A percentile compares a stretch with the other conserved stretches of the same genome.
Evolutionary conservation across 495 filamentous ascomycete genomes (phyloP).

Genomic region (Hypomontagnella submonticulosa): DNA sequence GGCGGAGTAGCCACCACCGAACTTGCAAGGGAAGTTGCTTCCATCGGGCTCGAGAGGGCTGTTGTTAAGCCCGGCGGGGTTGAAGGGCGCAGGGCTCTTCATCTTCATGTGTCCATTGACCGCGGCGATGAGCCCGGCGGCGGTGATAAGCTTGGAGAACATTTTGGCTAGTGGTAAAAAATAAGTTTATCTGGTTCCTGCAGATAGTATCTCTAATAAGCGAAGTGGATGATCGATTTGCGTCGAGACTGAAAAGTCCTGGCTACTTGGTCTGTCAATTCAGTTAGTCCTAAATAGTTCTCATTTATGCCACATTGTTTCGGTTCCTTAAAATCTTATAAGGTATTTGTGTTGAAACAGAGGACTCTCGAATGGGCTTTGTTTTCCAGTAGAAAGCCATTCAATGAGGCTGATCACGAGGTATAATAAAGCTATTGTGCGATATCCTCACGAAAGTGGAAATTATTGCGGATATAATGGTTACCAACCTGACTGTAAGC

Average conservation of each 20-base stretch:
- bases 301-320: conserved; percentile 10
- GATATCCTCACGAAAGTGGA: conserved; percentile 6
- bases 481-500: conserved; percentile 37
- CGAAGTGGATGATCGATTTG: conserved; percentile 42
- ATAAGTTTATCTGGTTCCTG: conserved; percentile 47
- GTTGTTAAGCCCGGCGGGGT: conserved; percentile 56
- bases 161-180: conserved; percentile 49
- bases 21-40: conserved; percentile 86
- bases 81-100: conserved; percentile 74
- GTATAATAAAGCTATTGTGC: conserved; percentile 39
- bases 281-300: neutral
- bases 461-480: conserved; percentile 1
- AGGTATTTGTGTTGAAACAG: conserved; percentile 10
- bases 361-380: conserved; percentile 28
- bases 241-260: conserved; percentile 31
- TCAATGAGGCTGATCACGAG: neutral
- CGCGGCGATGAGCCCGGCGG: conserved; percentile 62
- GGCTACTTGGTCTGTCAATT: conserved; percentile 1
- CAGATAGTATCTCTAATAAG: conserved; percentile 47
- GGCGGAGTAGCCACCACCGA: conserved; percentile 51
- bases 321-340: conserved; percentile 13
- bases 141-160: conserved; percentile 52
- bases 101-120: conserved; percentile 79
- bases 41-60: conserved; percentile 69
- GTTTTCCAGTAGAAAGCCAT: neutral